Conservation (phyloP, 2,329 filamentous ascomycete genomes). For the Diplodia intermedia region DNA sequence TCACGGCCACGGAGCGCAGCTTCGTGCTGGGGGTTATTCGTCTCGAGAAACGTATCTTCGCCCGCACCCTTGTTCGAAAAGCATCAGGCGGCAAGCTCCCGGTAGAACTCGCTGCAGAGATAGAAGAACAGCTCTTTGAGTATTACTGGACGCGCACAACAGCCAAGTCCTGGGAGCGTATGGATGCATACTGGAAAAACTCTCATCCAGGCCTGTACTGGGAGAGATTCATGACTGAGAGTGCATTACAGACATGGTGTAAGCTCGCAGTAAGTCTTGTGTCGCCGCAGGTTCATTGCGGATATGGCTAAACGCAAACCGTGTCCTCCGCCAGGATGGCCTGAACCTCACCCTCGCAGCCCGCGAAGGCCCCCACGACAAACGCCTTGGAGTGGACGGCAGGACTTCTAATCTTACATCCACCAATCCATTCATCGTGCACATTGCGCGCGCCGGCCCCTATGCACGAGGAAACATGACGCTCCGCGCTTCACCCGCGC, state of each 20-base stretch:
- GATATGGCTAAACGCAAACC: not conserved
- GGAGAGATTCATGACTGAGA: constrained; percentile 21
- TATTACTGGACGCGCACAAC: constrained; percentile 15
- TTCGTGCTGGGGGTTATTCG: constrained; percentile 13
- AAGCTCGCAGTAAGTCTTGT: constrained; percentile 18
- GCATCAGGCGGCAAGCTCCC: not conserved
- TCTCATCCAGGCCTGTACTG: constrained; percentile 10
- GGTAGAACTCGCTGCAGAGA: not conserved
- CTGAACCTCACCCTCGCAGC: constrained; percentile 22
- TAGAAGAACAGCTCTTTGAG: constrained; percentile 6
- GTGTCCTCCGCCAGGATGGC: not conserved
- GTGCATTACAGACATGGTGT: constrained; percentile 13
- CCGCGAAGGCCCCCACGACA: constrained; percentile 21
- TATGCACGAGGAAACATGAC: constrained; percentile 2
- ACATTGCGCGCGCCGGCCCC: constrained; percentile 15
- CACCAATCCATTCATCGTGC: constrained; percentile 3
- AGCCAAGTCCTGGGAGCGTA: constrained; percentile 16
- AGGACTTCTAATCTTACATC: not conserved
- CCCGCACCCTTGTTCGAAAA: not conserved
- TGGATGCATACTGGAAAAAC: constrained; percentile 6
- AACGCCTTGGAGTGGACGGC: not conserved
- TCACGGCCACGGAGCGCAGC: constrained; percentile 14
- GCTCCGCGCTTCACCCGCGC: not conserved
- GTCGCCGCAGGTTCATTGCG: not conserved
- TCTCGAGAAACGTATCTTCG: constrained; percentile 18